Percentiles rank a stretch among this genome's conserved stretches.
Evolutionary conservation across 148 eudicot genomes (phyloP).

Genomic region (Fagopyrum esculentum): DNA sequence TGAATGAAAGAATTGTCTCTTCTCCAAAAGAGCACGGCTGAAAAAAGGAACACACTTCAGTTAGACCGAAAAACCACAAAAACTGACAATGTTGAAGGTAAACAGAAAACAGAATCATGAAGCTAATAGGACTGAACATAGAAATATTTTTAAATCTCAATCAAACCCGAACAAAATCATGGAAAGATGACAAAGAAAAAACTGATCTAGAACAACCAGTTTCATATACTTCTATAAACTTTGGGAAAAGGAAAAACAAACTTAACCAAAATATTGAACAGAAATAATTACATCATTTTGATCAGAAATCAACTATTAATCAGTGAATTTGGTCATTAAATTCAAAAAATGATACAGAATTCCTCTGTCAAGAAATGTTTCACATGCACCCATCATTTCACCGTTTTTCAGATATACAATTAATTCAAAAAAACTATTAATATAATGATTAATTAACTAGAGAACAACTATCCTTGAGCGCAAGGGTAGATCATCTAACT

Average conservation of each 20-base stretch:
- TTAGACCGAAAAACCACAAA: neutral
- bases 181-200: neutral
- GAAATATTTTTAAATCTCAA: neutral
- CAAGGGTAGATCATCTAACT: neutral
- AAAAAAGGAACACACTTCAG: slow-evolving; percentile 7
- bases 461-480: neutral
- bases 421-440: neutral
- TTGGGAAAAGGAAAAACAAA: neutral
- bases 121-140: neutral
- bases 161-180: neutral
- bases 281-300: neutral
- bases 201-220: neutral
- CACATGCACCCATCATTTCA: neutral
- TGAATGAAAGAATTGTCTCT: slow-evolving; percentile 92
- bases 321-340: neutral
- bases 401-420: neutral
- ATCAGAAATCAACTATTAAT: neutral
- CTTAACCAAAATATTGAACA: neutral
- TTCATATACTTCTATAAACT: neutral
- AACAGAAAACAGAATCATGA: neutral
- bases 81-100: neutral
- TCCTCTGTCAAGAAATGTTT: neutral
- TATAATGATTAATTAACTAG: neutral
- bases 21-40: slow-evolving; percentile 88
- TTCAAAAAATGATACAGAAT: neutral